Percentiles rank a stretch among this genome's conserved stretches.
phyloP scores from a whole-genome alignment of 2,329 filamentous ascomycete species.

The Colletotrichum sp. region DNA sequence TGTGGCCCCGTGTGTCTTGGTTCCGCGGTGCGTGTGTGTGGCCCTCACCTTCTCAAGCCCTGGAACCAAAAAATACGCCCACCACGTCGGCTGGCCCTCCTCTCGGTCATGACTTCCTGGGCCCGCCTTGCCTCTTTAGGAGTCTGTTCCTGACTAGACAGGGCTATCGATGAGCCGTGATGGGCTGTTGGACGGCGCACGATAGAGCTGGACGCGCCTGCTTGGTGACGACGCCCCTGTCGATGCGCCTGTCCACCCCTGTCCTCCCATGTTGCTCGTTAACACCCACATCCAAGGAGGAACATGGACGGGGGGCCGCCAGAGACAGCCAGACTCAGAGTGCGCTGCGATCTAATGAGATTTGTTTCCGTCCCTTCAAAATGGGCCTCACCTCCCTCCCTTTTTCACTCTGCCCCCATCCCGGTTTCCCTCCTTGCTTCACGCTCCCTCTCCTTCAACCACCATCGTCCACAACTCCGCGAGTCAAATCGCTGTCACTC shows the following conservation, averaged over 20 bases:
- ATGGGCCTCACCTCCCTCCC: slow-evolving; percentile 16
- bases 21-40: not conserved
- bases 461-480: slow-evolving; percentile 19
- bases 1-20: not conserved
- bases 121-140: slow-evolving; percentile 4
- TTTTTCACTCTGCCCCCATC: not conserved
- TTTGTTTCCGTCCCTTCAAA: slow-evolving; percentile 17
- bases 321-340: not conserved
- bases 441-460: slow-evolving; percentile 4
- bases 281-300: not conserved
- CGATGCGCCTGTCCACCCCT: not conserved
- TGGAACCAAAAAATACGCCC: not conserved
- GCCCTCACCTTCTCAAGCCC: not conserved
- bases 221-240: slow-evolving; percentile 6
- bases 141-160: slow-evolving; percentile 17
- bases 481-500: slow-evolving; percentile 23
- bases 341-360: slow-evolving; percentile 10
- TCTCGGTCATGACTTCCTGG: slow-evolving; percentile 9
- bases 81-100: slow-evolving; percentile 1
- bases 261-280: not conserved
- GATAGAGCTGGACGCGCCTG: slow-evolving; percentile 3
- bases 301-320: not conserved
- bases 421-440: not conserved
- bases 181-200: not conserved
- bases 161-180: not conserved